A percentile compares a stretch with the other conserved stretches of the same genome.
These are phyloP conservation scores for Cladosporium sp. DNA, from an alignment of 2,329 filamentous ascomycete genomes.

Conservation along the genomic window DNA sequence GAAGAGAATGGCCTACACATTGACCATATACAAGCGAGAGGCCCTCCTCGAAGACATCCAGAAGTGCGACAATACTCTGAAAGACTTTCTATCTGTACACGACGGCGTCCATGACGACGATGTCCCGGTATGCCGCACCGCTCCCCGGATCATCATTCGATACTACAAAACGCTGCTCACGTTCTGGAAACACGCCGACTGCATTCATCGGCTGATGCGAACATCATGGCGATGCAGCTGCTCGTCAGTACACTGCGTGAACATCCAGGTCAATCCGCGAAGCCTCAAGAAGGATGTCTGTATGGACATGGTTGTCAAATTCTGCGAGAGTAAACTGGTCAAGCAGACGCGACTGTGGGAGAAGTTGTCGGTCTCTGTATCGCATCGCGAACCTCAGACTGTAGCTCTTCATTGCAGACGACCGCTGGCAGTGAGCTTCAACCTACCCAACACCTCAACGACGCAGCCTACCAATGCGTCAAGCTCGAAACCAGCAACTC, in stretches of 20 bases:
- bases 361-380: neutral
- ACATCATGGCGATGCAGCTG: neutral
- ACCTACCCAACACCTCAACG: neutral
- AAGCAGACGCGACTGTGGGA: neutral
- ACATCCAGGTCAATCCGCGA: neutral
- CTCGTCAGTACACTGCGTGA: neutral
- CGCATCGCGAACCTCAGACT: neutral
- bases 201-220: neutral
- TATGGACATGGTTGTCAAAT: neutral
- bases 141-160: neutral
- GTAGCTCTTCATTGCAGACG: neutral
- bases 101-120: neutral
- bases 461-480: neutral
- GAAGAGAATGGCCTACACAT: neutral
- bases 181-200: conserved; percentile 1
- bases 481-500: neutral
- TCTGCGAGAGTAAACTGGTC: neutral
- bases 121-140: neutral
- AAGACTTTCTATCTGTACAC: neutral
- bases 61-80: neutral
- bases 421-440: neutral
- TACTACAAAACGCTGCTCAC: neutral
- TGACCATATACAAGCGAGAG: neutral
- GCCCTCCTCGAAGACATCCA: neutral
- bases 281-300: neutral